Base-by-base conservation (phyloP, 306 rosid species). In the Gleditsia sinensis region DNA sequence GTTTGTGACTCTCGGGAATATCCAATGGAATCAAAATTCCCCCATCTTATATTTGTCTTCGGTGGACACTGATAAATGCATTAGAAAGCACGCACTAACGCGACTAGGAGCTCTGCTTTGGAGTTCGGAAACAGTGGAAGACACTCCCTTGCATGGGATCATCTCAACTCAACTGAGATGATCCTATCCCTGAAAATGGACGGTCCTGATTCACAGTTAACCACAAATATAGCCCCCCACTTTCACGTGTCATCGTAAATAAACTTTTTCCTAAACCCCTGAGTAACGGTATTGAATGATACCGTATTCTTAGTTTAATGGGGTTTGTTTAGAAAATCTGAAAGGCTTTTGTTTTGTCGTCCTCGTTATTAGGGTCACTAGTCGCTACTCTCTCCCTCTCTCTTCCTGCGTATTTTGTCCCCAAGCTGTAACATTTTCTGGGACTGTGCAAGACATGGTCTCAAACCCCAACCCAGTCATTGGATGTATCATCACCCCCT, bases 401-500 rank as follows among this genome's bases (percentile, higher is more conserved):
- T 27, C 17, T 7, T 80, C 71, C 60, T 40, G 69, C 50, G 62
- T 68, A 60, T 78, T 60, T 82, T 86, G 84, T 84, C 86, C 69
- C 68, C 9, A 58, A 83, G 88, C 90, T 86, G 90, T 81, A 67
- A 76, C 78, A 60, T 83, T 55, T 76, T 81, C 84, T 83, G 80
- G 82, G 75, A 68, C 75, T 39, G 73, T 20, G 83, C 77, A 46
- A 77, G 83, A 53, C 40, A 81, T 75, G 81, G 83, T 78, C 81
- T 80, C 82, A 49, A 59, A 60, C 62, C 72, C 87, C 79, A 73
- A 77, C 60, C 27, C 74, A 25, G 66, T 64, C 78, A 82, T 85
- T 58, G 85, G 87, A 53, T 63, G 42, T 77, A 53, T 77, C 81
- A 68, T 80, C 54, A n/a, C n/a, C 48, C 46, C 45, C 13, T 11